Conservation (phyloP, 2,329 filamentous ascomycete genomes). For the Colletotrichum theobromicola region DNA sequence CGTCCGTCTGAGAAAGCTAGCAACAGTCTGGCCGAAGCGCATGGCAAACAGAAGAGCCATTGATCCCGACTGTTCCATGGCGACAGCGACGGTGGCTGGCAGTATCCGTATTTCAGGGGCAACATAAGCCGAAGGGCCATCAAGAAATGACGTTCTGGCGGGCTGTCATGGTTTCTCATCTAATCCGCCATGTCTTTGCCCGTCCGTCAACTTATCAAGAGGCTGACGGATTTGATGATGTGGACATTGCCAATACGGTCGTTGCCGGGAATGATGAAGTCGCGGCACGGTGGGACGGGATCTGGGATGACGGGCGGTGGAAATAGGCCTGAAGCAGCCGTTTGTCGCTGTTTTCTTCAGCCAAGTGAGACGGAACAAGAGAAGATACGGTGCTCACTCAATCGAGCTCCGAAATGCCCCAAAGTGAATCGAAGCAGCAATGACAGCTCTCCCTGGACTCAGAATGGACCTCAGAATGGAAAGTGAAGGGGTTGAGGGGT, state of each 20-base stretch:
- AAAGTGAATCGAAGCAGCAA: neutral
- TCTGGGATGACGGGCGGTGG: neutral
- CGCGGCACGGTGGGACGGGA: neutral
- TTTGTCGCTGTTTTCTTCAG: neutral
- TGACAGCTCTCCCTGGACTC: neutral
- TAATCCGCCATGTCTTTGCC: neutral
- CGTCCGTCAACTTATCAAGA: neutral
- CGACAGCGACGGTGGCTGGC: neutral
- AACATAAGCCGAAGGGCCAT: neutral
- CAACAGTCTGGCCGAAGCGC: neutral
- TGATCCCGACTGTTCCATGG: neutral
- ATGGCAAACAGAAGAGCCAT: neutral
- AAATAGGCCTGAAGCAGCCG: neutral
- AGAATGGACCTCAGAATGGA: neutral
- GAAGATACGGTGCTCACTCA: neutral
- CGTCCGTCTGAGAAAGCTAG: neutral
- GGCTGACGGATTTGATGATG: neutral
- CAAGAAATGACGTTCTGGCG: neutral
- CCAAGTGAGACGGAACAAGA: constrained; percentile 1
- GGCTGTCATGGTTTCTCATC: neutral
- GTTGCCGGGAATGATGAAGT: neutral
- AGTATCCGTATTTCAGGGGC: constrained; percentile 5
- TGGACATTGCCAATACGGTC: neutral
- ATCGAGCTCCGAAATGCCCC: neutral
- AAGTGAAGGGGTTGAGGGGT: neutral